Evolutionary conservation across 1,139 yeast genomes (phyloP).

Genomic region (Magnusiomyces starmeri): DNA sequence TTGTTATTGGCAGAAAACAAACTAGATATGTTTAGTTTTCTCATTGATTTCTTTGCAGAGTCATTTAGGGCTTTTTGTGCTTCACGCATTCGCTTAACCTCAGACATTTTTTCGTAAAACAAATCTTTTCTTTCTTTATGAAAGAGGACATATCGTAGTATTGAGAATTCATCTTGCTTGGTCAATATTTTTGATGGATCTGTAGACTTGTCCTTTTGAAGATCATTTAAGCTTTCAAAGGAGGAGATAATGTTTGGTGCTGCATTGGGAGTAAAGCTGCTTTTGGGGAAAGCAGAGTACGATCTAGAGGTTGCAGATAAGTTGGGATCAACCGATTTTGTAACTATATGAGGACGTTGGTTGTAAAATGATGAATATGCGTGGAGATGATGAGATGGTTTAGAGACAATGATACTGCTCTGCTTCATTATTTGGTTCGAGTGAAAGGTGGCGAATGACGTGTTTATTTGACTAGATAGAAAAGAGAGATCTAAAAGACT

Average conservation of each 20-base stretch:
- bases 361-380: not conserved
- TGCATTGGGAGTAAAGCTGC: too few relatives aligned
- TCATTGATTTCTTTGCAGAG: not conserved
- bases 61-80: not conserved
- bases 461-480: too few relatives aligned
- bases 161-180: slow-evolving; percentile 1
- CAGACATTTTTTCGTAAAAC: not conserved
- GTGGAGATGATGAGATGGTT: not conserved
- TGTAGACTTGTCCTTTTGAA: not conserved
- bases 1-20: not conserved
- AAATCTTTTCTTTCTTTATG: not conserved
- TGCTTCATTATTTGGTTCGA: not conserved
- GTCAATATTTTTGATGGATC: not conserved
- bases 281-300: not conserved
- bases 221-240: not conserved
- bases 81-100: not conserved
- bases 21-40: not conserved
- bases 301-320: not conserved
- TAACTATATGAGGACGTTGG: not conserved
- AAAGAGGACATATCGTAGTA: not conserved
- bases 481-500: not conserved
- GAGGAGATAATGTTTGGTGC: too few relatives aligned
- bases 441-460: too few relatives aligned
- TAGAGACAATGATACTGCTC: not conserved
- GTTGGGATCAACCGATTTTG: not conserved